These are phyloP conservation scores for Daldinia decipiens DNA, from an alignment of 495 filamentous ascomycete genomes.

Conservation along the genomic window DNA sequence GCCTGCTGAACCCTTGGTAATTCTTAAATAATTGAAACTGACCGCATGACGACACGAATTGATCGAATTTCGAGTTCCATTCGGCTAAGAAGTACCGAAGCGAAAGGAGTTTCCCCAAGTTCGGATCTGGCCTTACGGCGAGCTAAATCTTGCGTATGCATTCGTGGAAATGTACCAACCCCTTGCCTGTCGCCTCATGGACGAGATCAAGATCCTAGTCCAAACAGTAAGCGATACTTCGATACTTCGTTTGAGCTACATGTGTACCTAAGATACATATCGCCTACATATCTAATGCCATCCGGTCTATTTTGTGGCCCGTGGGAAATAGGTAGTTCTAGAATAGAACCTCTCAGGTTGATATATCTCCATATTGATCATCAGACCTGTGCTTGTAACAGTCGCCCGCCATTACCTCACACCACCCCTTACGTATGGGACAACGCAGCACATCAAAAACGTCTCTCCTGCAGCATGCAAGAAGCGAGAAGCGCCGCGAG, in stretches of 20 bases:
- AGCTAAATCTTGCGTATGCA: conserved; percentile 36
- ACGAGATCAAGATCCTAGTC: conserved; percentile 33
- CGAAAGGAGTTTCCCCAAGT: conserved; percentile 28
- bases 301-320: neutral
- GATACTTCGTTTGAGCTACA: conserved; percentile 10
- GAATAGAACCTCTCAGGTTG: neutral
- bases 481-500: conserved; percentile 25
- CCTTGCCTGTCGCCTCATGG: conserved; percentile 39
- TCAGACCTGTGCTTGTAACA: neutral
- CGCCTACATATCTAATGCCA: neutral
- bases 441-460: conserved; percentile 21
- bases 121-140: conserved; percentile 32
- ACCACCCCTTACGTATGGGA: conserved; percentile 11
- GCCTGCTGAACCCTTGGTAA: conserved; percentile 6
- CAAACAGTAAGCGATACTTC: conserved; percentile 31
- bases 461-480: conserved; percentile 22
- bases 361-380: conserved; percentile 4
- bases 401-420: conserved; percentile 5
- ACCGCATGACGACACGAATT: conserved; percentile 2
- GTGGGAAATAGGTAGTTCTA: conserved; percentile 1
- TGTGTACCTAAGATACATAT: neutral
- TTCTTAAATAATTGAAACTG: conserved; percentile 16
- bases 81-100: conserved; percentile 35
- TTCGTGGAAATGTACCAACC: conserved; percentile 16
- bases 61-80: conserved; percentile 19